Evolutionary conservation across 176 grass and related monocot species (phyloP).

Genomic region (Lolium multiflorum): DNA sequence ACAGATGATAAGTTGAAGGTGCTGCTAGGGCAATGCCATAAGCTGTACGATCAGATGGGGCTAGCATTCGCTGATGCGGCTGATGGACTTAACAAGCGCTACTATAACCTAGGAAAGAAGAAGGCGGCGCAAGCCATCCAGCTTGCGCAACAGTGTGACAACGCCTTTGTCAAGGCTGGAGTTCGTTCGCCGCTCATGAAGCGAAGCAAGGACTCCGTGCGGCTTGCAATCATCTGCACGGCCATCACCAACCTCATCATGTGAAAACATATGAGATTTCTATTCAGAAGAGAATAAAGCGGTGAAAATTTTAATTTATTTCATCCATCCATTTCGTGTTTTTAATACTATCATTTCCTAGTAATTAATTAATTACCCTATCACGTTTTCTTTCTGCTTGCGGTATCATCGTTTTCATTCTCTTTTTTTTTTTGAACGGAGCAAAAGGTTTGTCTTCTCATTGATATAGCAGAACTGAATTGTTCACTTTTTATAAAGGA

Average conservation of each 20-base stretch:
- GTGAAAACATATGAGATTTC: neutral
- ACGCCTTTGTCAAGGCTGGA: neutral
- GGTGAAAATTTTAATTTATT: neutral
- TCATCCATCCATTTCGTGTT: too few species aligned
- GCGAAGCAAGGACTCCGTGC: neutral
- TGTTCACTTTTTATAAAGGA: too few species aligned
- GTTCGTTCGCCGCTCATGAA: neutral
- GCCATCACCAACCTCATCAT: slow-evolving; percentile 37
- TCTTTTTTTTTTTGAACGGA: too few species aligned
- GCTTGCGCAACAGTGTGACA: neutral
- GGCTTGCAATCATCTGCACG: neutral
- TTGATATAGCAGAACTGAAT: too few species aligned
- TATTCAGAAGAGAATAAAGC: neutral
- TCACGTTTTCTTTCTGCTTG: too few species aligned
- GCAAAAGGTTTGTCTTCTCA: too few species aligned
- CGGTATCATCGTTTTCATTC: too few species aligned
- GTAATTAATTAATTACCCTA: too few species aligned
- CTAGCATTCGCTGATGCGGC: neutral
- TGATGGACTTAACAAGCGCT: neutral
- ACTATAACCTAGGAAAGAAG: neutral
- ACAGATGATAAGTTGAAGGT: neutral
- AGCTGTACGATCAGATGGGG: neutral
- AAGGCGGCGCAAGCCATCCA: neutral
- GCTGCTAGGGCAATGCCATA: neutral
- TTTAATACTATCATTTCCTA: too few species aligned